These are phyloP conservation scores for Spathaspora arborariae DNA, from an alignment of 805 yeast genomes.

Conservation along the genomic window DNA sequence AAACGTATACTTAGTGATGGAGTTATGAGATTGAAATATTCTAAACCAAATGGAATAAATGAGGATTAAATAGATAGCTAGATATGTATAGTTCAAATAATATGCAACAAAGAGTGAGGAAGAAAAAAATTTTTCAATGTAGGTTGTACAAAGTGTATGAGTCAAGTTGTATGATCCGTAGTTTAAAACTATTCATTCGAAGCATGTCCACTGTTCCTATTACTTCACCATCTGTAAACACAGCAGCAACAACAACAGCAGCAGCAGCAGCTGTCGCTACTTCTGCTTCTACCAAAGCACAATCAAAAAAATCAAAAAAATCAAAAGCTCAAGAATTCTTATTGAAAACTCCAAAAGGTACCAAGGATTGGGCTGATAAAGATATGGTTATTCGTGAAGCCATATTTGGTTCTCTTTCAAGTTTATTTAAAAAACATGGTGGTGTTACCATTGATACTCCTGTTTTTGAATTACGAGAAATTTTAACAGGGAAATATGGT, in stretches of 20 bases:
- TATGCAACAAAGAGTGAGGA: not conserved
- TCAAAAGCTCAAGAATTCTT: constrained; percentile 54
- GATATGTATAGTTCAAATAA: too few species aligned
- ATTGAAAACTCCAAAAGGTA: constrained; percentile 92
- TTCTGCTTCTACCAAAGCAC: constrained; percentile 6
- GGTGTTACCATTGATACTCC: constrained; percentile 99
- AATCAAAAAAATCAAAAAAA: constrained; percentile 30
- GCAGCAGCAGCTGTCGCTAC: constrained; percentile 9
- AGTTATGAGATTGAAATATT: constrained; percentile 38
- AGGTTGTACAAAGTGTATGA: not conserved
- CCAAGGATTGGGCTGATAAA: constrained; percentile 97
- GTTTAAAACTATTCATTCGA: not conserved
- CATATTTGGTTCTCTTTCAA: constrained; percentile 68
- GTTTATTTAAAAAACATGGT: constrained; percentile 89
- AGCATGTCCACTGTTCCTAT: constrained; percentile 3
- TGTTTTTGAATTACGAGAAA: constrained; percentile 93
- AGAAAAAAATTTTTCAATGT: constrained; percentile 4
- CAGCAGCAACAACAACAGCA: constrained; percentile 11
- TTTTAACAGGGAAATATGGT: constrained; percentile 95
- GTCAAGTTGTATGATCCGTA: constrained; percentile 2
- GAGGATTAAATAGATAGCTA: constrained; percentile 23
- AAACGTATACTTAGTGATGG: constrained; percentile 62
- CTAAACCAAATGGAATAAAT: constrained; percentile 37
- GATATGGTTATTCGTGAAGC: constrained; percentile 95
- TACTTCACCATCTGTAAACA: not conserved